These are phyloP conservation scores for Apophysomyces variabilis DNA, from an alignment of 371 early-diverging fungal species.

Conservation along the genomic window DNA sequence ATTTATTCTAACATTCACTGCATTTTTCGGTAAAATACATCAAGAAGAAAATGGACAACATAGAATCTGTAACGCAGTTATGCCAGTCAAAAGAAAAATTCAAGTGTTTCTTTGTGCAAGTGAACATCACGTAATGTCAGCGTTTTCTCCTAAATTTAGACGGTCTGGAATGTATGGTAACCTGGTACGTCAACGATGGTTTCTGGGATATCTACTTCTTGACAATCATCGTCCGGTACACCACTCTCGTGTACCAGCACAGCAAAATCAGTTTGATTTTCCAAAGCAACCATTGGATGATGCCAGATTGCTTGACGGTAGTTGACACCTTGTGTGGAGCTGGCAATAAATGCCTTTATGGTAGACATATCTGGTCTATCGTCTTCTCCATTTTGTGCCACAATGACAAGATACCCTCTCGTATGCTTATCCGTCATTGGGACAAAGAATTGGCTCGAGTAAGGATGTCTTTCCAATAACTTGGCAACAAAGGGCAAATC, in stretches of 20 bases:
- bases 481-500: slow-evolving; percentile 63
- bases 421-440: slow-evolving; percentile 71
- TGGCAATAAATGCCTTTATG: slow-evolving; percentile 77
- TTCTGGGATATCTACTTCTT: slow-evolving; percentile 48
- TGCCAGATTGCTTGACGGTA: slow-evolving; percentile 88
- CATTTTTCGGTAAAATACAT: too few species aligned
- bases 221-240: slow-evolving; percentile 69
- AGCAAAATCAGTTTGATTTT: slow-evolving; percentile 62
- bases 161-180: slow-evolving; percentile 21
- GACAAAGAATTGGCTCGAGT: slow-evolving; percentile 87
- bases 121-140: too few species aligned
- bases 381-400: slow-evolving; percentile 71
- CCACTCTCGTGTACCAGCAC: slow-evolving; percentile 77
- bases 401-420: slow-evolving; percentile 77
- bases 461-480: slow-evolving; percentile 85
- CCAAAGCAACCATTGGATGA: slow-evolving; percentile 85
- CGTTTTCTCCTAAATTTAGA: too few species aligned
- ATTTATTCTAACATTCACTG: too few species aligned
- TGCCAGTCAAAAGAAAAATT: too few species aligned
- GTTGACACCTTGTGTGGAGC: slow-evolving; percentile 78
- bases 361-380: slow-evolving; percentile 75
- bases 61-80: too few species aligned
- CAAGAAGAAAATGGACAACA: too few species aligned
- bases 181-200: slow-evolving; percentile 44
- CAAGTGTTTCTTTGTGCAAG: too few species aligned